phyloP scores from a whole-genome alignment of 768 basidiomycete genomes.

The Podaxis sp. region DNA sequence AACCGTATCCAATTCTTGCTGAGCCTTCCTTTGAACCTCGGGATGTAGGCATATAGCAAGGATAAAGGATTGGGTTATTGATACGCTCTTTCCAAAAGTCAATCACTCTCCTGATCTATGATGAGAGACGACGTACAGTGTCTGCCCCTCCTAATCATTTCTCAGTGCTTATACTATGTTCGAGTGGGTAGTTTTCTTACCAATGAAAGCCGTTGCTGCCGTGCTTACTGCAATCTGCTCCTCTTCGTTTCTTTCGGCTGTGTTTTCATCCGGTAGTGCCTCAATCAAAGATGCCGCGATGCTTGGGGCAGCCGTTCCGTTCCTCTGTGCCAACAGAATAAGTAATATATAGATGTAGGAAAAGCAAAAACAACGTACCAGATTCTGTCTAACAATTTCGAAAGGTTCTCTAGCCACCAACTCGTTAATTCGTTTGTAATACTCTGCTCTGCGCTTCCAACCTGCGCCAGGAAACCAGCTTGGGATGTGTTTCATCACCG shows the following conservation, averaged over 20 bases:
- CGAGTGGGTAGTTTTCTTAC: slow-evolving; percentile 13
- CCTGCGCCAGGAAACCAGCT: background rate
- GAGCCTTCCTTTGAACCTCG: background rate
- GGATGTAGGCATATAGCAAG: background rate
- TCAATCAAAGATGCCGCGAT: slow-evolving; percentile 21
- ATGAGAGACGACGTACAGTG: background rate
- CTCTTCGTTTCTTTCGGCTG: slow-evolving; percentile 20
- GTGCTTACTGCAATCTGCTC: slow-evolving; percentile 22
- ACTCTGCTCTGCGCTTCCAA: background rate
- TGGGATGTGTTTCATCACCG: background rate
- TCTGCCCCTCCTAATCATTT: background rate
- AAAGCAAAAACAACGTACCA: background rate
- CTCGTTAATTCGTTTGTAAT: background rate
- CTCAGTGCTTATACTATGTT: background rate
- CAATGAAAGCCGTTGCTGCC: slow-evolving; percentile 24
- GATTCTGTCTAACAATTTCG: background rate
- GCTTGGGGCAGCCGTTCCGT: slow-evolving; percentile 11
- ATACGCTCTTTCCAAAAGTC: background rate
- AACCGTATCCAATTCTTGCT: background rate
- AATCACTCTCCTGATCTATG: background rate
- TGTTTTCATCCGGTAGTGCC: slow-evolving; percentile 17
- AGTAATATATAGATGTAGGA: background rate
- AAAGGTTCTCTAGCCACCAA: background rate
- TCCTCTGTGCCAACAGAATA: background rate
- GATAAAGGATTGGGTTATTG: background rate